A percentile compares a stretch with the other conserved stretches of the same genome.
These are phyloP conservation scores for Candida sonorensis DNA, from an alignment of 805 yeast genomes.

Conservation along the genomic window DNA sequence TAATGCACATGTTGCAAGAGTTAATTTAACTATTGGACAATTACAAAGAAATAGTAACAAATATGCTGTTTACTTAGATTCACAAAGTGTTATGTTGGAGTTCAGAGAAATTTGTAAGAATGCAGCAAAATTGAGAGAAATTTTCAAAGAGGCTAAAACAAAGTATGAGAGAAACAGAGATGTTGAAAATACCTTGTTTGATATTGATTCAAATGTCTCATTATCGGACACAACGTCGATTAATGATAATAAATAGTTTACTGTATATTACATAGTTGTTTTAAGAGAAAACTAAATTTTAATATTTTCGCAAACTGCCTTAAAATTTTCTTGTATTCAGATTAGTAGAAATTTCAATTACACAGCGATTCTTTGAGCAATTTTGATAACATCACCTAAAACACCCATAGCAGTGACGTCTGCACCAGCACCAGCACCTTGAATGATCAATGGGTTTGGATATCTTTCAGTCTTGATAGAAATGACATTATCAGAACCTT, in stretches of 20 bases:
- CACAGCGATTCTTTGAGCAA: conserved; percentile 73
- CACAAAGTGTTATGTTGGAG: conserved; percentile 66
- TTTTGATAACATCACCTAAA: conserved; percentile 85
- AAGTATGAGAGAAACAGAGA: conserved; percentile 34
- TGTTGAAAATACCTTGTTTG: conserved; percentile 21
- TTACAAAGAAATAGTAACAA: conserved; percentile 16
- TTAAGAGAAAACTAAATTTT: too few relatives aligned
- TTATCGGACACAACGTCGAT: too few relatives aligned
- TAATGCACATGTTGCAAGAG: conserved; percentile 72
- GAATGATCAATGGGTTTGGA: conserved; percentile 85
- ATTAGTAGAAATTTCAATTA: background rate
- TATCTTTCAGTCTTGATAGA: conserved; percentile 90
- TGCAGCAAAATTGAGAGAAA: conserved; percentile 36
- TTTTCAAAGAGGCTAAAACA: conserved; percentile 55
- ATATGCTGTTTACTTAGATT: conserved; percentile 40
- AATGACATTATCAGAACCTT: conserved; percentile 94
- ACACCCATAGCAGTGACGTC: conserved; percentile 75
- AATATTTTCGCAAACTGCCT: background rate
- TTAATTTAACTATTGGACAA: conserved; percentile 39
- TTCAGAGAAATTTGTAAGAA: conserved; percentile 59
- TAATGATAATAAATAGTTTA: too few relatives aligned
- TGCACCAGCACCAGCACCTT: conserved; percentile 95
- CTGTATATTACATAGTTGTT: too few relatives aligned
- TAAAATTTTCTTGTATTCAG: background rate
- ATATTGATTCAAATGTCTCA: too few relatives aligned